A percentile compares a stretch with the other conserved stretches of the same genome.
Conservation (phyloP, 257 asterid genomes). For the Gentiana dahurica region DNA sequence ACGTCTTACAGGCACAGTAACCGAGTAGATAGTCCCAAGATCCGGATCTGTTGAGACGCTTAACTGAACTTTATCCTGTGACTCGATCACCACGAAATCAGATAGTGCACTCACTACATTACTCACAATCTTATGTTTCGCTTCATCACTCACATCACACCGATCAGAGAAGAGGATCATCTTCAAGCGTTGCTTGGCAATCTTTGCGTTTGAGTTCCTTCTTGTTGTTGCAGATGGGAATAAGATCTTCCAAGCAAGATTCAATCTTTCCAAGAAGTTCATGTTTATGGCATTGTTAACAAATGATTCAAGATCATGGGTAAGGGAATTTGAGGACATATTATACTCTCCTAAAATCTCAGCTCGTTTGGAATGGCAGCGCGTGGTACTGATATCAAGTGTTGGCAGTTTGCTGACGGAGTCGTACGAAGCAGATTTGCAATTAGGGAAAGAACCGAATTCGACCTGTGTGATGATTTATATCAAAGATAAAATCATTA, state of each 20-base stretch:
- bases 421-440: constrained; percentile 30
- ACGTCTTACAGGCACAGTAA: constrained; percentile 75
- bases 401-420: constrained; percentile 26
- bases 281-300: constrained; percentile 59
- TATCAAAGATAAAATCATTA: constrained; percentile 3
- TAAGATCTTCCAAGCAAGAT: constrained; percentile 90
- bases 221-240: constrained; percentile 62
- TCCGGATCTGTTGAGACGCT: constrained; percentile 85
- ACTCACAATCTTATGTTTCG: constrained; percentile 85
- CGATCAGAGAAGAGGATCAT: constrained; percentile 95
- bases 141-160: constrained; percentile 89
- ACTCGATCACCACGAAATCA: constrained; percentile 88
- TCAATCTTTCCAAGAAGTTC: constrained; percentile 77
- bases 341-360: constrained; percentile 44
- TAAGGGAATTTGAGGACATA: constrained; percentile 35
- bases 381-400: constrained; percentile 26
- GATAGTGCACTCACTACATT: constrained; percentile 68
- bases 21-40: constrained; percentile 79
- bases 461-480: constrained; percentile 39
- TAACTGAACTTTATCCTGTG: constrained; percentile 84
- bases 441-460: constrained; percentile 38
- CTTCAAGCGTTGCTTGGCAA: constrained; percentile 84
- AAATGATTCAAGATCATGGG: constrained; percentile 67
- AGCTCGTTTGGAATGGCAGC: constrained; percentile 55
- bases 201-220: constrained; percentile 68